Evolutionary conservation across 371 early-diverging fungal genomes (phyloP).

Genomic region (Batkoa obscura): DNA sequence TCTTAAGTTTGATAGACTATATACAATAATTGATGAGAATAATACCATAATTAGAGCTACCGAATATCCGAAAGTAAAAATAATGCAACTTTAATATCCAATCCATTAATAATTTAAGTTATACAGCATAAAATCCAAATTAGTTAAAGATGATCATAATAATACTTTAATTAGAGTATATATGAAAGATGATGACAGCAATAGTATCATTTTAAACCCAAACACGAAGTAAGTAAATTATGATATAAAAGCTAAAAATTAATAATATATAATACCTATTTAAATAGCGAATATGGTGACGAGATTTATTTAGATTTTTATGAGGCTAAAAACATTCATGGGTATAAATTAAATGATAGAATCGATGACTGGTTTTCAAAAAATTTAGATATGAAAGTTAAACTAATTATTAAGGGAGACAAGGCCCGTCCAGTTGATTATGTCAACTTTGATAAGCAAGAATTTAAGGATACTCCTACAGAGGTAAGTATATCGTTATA

Average conservation of each 20-base stretch:
- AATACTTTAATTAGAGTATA: not conserved
- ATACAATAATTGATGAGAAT: conserved; percentile 8
- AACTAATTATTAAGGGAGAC: conserved; percentile 6
- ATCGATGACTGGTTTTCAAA: conserved; percentile 8
- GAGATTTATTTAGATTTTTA: too few species aligned
- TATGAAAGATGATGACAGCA: not conserved
- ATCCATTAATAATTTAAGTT: not conserved
- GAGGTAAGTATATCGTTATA: not conserved
- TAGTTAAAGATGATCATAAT: not conserved
- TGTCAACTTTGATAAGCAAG: not conserved
- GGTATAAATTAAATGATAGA: too few species aligned
- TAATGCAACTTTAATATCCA: not conserved
- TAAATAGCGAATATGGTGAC: too few species aligned
- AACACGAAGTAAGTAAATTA: too few species aligned
- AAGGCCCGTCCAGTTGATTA: not conserved
- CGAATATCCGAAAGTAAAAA: conserved; percentile 8
- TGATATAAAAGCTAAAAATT: too few species aligned
- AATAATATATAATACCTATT: too few species aligned
- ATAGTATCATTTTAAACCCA: too few species aligned
- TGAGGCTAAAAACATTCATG: too few species aligned
- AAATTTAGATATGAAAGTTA: not conserved
- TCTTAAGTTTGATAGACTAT: conserved; percentile 11
- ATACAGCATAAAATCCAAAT: not conserved
- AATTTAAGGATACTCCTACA: not conserved
- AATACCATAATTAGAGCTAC: conserved; percentile 7